Evolutionary conservation across 495 filamentous ascomycete species (phyloP), one percentile per base, ranked within the genome.

Genomic region (Penicillium longicatenatum): DNA sequence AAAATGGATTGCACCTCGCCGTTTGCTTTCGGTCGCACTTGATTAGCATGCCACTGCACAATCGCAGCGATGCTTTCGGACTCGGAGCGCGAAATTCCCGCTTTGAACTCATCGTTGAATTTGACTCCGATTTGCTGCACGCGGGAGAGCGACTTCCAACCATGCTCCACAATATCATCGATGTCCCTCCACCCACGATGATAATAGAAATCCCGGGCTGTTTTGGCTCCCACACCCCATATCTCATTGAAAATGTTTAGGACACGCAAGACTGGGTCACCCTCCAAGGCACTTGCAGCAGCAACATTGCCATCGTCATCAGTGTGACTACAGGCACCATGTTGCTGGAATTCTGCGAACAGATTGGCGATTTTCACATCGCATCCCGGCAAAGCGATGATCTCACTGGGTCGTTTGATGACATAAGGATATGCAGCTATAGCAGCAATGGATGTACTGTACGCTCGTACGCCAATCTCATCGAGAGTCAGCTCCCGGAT

Each of bases 41-140:
- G 82, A 62, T 67, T 68, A 55, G 92, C 92, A 62, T 93, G 85
- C 3, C 70, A 59, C 3, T 82, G 76, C 37, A 98, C 78, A 9
- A 78, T 76, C 4, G 63, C 56, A 0, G 79, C 84, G 55, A 97
- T 97, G 1, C 65, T 55, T 62, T 91, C 88, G 3, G 91, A 86
- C 64, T 98, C 93, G 0, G 52, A 45, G 2, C 93, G 81, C 1
- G 92, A 81, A 17, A 98, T 89, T 31, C 81, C 82, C 20, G 77
- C 68, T 33, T 82, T 78, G 44, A 98, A 89, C 52, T 98, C 94
- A 45, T 95, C 90, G 68, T 93, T 96, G 69, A 86, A 97, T 67
- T 98, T 98, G n/a, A 98, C 70, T 1, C 94, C 94, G 46, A 98
- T 96, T 67, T 98, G 92, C 69, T 96, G 93, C 2, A 89, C 89